A percentile compares a stretch with the other conserved stretches of the same genome.
phyloP scores from a whole-genome alignment of 2,329 filamentous ascomycete species.

The Microcera coccophila region DNA sequence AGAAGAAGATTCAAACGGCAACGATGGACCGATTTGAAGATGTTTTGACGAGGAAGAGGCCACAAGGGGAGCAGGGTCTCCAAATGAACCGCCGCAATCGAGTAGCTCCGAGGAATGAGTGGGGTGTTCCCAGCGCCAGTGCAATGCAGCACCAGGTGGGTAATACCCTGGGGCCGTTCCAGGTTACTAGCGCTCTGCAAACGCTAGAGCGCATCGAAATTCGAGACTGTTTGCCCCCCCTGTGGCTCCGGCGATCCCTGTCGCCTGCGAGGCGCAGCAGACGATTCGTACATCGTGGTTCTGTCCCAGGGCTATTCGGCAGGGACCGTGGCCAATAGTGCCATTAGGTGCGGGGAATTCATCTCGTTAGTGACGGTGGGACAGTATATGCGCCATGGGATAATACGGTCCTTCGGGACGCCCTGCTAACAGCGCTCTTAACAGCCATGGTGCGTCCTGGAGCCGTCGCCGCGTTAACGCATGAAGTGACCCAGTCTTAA shows the following conservation, averaged over 20 bases:
- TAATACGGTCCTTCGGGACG: too few species aligned
- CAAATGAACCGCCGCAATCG: neutral
- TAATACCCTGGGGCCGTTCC: neutral
- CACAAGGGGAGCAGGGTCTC: slow-evolving; percentile 5
- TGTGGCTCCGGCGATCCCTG: slow-evolving; percentile 1
- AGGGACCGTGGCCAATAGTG: slow-evolving; percentile 19
- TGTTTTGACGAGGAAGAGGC: slow-evolving; percentile 10
- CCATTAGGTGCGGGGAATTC: slow-evolving; percentile 13
- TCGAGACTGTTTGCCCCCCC: neutral
- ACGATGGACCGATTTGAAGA: neutral
- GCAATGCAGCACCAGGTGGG: neutral
- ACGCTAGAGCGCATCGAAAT: neutral
- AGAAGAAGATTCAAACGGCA: slow-evolving; percentile 8
- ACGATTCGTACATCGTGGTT: slow-evolving; percentile 26
- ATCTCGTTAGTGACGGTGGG: slow-evolving; percentile 25
- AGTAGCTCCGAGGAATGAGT: too few species aligned
- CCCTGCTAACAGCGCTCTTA: too few species aligned
- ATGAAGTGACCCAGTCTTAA: too few species aligned
- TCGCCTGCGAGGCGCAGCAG: slow-evolving; percentile 20
- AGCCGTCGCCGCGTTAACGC: too few species aligned
- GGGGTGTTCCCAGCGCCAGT: neutral
- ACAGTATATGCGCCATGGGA: slow-evolving; percentile 16
- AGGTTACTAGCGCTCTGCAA: neutral
- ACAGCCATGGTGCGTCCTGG: too few species aligned
- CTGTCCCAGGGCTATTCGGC: slow-evolving; percentile 14